Base-by-base conservation (phyloP, 129 eudicot species). In the Helichrysum umbraculigerum region DNA sequence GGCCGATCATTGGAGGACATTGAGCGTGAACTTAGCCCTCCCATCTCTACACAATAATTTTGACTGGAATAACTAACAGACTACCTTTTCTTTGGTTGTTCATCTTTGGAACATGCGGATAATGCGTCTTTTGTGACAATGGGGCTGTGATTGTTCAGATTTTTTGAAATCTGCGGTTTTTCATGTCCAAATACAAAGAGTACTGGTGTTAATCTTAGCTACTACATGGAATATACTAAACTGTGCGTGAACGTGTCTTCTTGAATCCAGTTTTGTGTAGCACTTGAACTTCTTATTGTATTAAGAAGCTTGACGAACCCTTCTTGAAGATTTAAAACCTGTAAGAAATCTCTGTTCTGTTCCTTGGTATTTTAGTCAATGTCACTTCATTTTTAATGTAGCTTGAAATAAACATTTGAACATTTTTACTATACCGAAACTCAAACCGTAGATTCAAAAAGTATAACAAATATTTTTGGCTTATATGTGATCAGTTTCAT, bases 1-100 rank as follows among this genome's bases (percentile, higher is more conserved):
- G 97, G 98, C 6, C 88, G 98, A 56, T 94, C 98, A 3, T 70
- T 94, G 74, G 98, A 94, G 84, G 97, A 95, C 59, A 95, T 95
- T 42, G 97, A 95, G 37, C 94, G 91, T 20, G 93, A 81, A 60
- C 84, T 95, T 42, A 90, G 76, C 77, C 89, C 93, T 8, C 91
- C 93, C 57, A 63, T 84, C 74, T 39, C 34, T 9, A 7, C 42
- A 21, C 20, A 11, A 65, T 67, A 67, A 47, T 74, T 59, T 71
- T 28, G 33, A 71, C 57, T 69, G 56, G 63, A 61, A 83, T 72
- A 65, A 62, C 39, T 62, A 28, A 62, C 2, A 64, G 51, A 50
- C 47, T 50, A 64, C 62, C 64, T 85, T 33, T 70, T 4, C 12
- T 75, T 61, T 47, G 61, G 51, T 19, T 29, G 30, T 75, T 33